These are phyloP conservation scores for Copromyces sp. DNA, from an alignment of 495 filamentous ascomycete species.

Conservation along the genomic window DNA sequence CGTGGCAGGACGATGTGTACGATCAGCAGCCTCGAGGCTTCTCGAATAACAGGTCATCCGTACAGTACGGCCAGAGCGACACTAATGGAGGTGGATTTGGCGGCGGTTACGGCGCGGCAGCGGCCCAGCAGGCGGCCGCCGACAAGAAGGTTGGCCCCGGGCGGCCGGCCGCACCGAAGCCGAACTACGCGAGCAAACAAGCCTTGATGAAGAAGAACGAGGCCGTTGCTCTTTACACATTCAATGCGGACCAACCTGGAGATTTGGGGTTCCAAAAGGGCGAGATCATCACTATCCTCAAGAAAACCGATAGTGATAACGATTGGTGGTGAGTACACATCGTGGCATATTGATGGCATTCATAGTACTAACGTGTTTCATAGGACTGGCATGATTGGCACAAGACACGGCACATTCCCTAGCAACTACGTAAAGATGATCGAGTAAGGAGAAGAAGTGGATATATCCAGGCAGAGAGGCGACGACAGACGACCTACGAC, in stretches of 20 bases:
- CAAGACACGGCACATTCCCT: conserved; percentile 44
- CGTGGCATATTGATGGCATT: background rate
- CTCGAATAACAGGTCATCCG: conserved; percentile 7
- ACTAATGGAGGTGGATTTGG: conserved; percentile 40
- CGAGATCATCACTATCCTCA: conserved; percentile 92
- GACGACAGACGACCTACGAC: background rate
- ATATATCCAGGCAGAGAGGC: background rate
- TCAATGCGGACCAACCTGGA: conserved; percentile 86
- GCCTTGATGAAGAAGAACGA: conserved; percentile 66
- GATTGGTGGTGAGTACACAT: conserved; percentile 69
- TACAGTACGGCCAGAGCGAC: conserved; percentile 9
- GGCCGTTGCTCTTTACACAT: conserved; percentile 81
- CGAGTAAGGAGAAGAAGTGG: conserved; percentile 10
- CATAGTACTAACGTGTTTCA: conserved; percentile 9
- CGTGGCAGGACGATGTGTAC: conserved; percentile 87
- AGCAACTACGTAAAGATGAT: conserved; percentile 48
- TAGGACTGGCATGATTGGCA: conserved; percentile 49
- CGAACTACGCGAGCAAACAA: conserved; percentile 60
- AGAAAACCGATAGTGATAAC: conserved; percentile 82
- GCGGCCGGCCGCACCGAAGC: conserved; percentile 80
- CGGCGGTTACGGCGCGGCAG: conserved; percentile 26
- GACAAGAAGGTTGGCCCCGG: conserved; percentile 40
- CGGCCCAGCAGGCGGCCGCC: conserved; percentile 17
- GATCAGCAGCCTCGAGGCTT: conserved; percentile 46
- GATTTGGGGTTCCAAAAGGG: conserved; percentile 96